Conservation (phyloP, 768 basidiomycete genomes). For the Auricularia heimuer region DNA sequence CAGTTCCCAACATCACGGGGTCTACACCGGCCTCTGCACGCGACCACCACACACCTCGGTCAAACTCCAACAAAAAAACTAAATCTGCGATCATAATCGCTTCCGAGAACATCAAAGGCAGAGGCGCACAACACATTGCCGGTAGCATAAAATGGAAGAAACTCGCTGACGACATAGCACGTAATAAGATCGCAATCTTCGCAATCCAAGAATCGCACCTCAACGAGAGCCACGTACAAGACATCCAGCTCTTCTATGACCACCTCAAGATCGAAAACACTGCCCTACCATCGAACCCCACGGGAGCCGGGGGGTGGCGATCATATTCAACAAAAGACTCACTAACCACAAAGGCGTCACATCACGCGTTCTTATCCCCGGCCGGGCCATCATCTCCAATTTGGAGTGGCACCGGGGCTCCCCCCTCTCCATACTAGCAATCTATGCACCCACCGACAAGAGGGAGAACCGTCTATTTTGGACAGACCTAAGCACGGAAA, state of each 20-base stretch:
- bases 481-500: not conserved
- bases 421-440: not conserved
- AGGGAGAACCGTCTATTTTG: not conserved
- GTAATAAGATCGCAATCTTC: too few relatives aligned
- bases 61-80: too few relatives aligned
- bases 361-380: not conserved
- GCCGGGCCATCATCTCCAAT: not conserved
- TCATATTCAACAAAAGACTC: not conserved
- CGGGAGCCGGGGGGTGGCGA: not conserved
- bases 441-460: not conserved
- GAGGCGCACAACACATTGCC: too few relatives aligned
- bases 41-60: too few relatives aligned
- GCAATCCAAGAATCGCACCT: not conserved
- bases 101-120: too few relatives aligned
- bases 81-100: too few relatives aligned
- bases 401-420: not conserved
- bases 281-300: not conserved
- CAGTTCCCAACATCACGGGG: too few relatives aligned
- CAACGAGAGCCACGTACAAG: not conserved
- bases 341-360: not conserved
- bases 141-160: too few relatives aligned
- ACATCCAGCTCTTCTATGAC: not conserved
- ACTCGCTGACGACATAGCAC: too few relatives aligned
- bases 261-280: not conserved
- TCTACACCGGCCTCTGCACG: too few relatives aligned